Base-by-base conservation (phyloP, 257 asterid species). In the Jasminum sambac region DNA sequence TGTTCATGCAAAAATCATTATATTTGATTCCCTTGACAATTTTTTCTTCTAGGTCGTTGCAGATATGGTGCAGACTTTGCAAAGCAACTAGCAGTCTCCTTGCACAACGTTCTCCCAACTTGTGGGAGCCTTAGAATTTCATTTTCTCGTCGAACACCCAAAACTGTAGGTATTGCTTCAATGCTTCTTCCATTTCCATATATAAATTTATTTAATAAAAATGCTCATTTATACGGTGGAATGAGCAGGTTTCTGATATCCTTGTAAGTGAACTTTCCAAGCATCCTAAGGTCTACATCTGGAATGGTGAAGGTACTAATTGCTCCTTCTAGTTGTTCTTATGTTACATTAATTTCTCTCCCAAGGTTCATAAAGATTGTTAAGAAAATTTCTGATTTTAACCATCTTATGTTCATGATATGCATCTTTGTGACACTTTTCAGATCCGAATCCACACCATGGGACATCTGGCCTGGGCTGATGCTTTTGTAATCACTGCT, bases 401-500 rank as follows among this genome's bases (percentile, higher is more conserved):
- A 2, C 0, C 58, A 46, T 48, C 12, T 30, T 30, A 30, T 30
- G 36, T 1, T 30, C 39, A 68, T 74, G 44, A 72, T 55, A 36
- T 30, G 34, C 70, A 72, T 75, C 40, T 68, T 34, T 68, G 11
- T 67, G 68, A 72, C 30, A 61, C 70, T 72, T 63, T 68, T 75
- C 82, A 92, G 98, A 70, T 78, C 90, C 88, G 46, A 92, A 92
- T 84, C 97, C 98, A 52, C 98, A 90, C 76, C 83, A n/a, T 90
- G 94, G 96, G 96, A 44, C 97, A 90, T 86, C 78, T 92, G 37
- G 97, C 98, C 75, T 86, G 77, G 86, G 98, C 89, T 5, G 93
- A 92, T 84, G 92, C 96, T 42, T 90, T 92, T 66, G 85, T 88
- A 68, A 73, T 92, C 82, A 87, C 98, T 38, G 98, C 98, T 50